Percentiles rank a stretch among this genome's conserved stretches.
phyloP scores from a whole-genome alignment of 2,329 filamentous ascomycete species.

The Colletotrichum destructivum region DNA sequence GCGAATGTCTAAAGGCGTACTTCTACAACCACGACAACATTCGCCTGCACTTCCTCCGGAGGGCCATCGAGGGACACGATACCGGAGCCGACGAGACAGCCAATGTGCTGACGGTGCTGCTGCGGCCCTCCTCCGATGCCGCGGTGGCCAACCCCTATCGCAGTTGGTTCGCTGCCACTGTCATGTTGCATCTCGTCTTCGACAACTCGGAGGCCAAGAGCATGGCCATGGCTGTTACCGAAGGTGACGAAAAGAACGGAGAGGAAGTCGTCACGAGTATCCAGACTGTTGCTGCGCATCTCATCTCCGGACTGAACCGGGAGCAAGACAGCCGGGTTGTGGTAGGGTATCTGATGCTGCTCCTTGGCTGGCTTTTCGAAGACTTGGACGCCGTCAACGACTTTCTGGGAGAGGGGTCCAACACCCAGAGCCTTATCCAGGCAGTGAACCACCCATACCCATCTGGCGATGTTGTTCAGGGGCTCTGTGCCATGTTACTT shows the following conservation, averaged over 20 bases:
- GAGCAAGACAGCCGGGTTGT: conserved; percentile 84
- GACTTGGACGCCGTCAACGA: conserved; percentile 93
- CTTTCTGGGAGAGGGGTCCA: conserved; percentile 92
- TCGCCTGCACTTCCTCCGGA: conserved; percentile 85
- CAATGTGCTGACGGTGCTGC: conserved; percentile 88
- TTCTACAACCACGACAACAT: conserved; percentile 87
- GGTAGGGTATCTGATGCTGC: conserved; percentile 89
- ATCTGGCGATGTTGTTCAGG: conserved; percentile 79
- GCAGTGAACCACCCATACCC: conserved; percentile 73
- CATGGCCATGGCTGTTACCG: conserved; percentile 84
- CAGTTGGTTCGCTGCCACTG: conserved; percentile 89
- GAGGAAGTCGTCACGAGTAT: conserved; percentile 97
- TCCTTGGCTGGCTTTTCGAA: conserved; percentile 93
- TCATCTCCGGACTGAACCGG: conserved; percentile 84
- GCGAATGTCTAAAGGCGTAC: conserved; percentile 93
- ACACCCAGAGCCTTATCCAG: conserved; percentile 88
- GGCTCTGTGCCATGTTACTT: conserved; percentile 86
- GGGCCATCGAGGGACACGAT: conserved; percentile 90
- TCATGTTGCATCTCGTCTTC: conserved; percentile 88
- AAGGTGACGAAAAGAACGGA: conserved; percentile 89
- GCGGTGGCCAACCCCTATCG: conserved; percentile 85
- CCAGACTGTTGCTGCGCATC: conserved; percentile 87
- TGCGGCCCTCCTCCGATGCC: conserved; percentile 75
- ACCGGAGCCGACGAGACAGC: conserved; percentile 85
- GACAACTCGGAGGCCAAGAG: conserved; percentile 86